Evolutionary conservation across 2,329 filamentous ascomycete genomes (phyloP).

Genomic region (Stachybotrys chartarum): DNA sequence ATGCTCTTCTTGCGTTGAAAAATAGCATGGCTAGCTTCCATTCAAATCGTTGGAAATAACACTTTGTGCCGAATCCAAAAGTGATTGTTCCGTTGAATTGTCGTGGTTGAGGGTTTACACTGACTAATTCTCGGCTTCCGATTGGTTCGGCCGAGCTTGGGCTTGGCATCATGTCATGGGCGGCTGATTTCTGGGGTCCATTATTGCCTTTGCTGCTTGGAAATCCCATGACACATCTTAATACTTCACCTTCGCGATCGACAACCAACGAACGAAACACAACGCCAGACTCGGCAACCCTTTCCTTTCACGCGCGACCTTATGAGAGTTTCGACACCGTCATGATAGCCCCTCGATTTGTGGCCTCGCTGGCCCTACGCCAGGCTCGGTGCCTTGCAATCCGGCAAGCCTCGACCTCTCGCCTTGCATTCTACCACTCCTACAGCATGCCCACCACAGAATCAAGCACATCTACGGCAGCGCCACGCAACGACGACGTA

Average conservation of each 20-base stretch:
- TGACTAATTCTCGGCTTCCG: slow-evolving; percentile 23
- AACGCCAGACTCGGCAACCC: background rate
- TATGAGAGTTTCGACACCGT: slow-evolving; percentile 14
- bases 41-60: too few relatives aligned
- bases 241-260: background rate
- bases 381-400: slow-evolving; percentile 26
- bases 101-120: background rate
- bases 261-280: background rate
- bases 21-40: too few relatives aligned
- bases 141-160: slow-evolving; percentile 28
- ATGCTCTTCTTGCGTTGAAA: too few relatives aligned
- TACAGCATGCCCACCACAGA: slow-evolving; percentile 48
- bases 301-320: background rate
- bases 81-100: background rate
- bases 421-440: slow-evolving; percentile 17
- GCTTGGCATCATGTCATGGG: slow-evolving; percentile 9
- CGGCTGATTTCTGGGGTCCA: background rate
- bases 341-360: slow-evolving; percentile 37
- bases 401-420: slow-evolving; percentile 34
- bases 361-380: slow-evolving; percentile 33
- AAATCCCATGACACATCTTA: background rate
- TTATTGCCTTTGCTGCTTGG: background rate
- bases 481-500: slow-evolving; percentile 33
- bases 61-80: too few relatives aligned
- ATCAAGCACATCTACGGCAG: slow-evolving; percentile 29